These are phyloP conservation scores for Chaetomium olivaceum DNA, from an alignment of 2,329 filamentous ascomycete species.

Conservation along the genomic window DNA sequence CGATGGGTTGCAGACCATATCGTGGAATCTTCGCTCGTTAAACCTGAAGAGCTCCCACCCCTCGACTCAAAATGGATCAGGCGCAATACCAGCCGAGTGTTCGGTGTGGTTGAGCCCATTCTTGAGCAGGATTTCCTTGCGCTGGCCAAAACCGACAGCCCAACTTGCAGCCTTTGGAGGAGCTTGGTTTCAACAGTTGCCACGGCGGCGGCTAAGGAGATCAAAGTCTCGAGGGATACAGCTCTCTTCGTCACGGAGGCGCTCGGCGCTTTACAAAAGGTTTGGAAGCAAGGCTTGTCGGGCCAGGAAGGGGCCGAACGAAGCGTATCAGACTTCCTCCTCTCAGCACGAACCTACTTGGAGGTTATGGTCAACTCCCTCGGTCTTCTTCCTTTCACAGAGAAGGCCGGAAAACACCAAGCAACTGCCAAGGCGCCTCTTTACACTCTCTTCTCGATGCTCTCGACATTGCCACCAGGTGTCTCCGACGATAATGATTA, in stretches of 20 bases:
- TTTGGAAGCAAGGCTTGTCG: constrained; percentile 62
- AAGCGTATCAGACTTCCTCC: constrained; percentile 53
- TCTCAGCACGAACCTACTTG: constrained; percentile 54
- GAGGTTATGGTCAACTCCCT: constrained; percentile 52
- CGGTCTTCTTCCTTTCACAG: constrained; percentile 62
- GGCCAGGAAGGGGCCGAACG: constrained; percentile 49
- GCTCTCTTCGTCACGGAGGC: constrained; percentile 75
- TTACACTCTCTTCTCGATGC: constrained; percentile 63
- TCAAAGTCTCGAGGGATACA: constrained; percentile 83
- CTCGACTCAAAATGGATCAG: constrained; percentile 87
- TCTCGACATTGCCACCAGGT: constrained; percentile 54
- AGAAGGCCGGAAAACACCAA: constrained; percentile 56
- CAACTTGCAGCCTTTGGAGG: constrained; percentile 57
- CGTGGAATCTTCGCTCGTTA: constrained; percentile 57
- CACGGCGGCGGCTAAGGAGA: constrained; percentile 76
- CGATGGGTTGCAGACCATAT: constrained; percentile 76
- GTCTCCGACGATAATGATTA: constrained; percentile 50
- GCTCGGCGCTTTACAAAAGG: constrained; percentile 65
- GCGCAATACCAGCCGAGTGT: constrained; percentile 65
- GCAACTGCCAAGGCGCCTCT: constrained; percentile 60
- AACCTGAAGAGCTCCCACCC: constrained; percentile 74
- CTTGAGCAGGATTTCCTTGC: constrained; percentile 63
- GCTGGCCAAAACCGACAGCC: constrained; percentile 60
- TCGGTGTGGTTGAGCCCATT: constrained; percentile 61
- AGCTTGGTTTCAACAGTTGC: constrained; percentile 63